A percentile compares a stretch with the other conserved stretches of the same genome.
phyloP scores from a whole-genome alignment of 768 basidiomycete genomes.

The Cubamyces sp. region DNA sequence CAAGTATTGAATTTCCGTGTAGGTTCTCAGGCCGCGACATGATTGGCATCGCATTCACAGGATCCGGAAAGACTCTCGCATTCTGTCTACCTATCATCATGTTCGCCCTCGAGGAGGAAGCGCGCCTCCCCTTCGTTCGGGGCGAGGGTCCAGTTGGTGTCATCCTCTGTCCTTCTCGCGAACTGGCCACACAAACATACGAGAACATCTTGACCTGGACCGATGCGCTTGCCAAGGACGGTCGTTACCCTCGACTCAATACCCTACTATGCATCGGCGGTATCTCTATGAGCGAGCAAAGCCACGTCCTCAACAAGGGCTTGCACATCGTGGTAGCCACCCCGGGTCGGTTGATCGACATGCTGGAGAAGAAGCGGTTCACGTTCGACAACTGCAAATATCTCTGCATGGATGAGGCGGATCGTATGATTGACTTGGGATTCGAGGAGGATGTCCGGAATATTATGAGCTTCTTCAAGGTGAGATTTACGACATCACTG shows the following conservation, averaged over 20 bases:
- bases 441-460: constrained; percentile 99
- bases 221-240: constrained; percentile 74
- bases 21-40: constrained; percentile 96
- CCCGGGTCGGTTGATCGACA: constrained; percentile 95
- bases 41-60: constrained; percentile 99
- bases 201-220: constrained; percentile 94
- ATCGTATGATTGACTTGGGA: constrained; percentile 98
- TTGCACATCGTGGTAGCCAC: constrained; percentile 97
- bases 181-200: constrained; percentile 95
- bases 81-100: constrained; percentile 98
- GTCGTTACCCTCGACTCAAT: constrained; percentile 84
- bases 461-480: constrained; percentile 99
- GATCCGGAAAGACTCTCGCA: constrained; percentile 97
- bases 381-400: constrained; percentile 94
- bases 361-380: constrained; percentile 94
- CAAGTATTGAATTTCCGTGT: constrained; percentile 21
- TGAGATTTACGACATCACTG: constrained; percentile 36
- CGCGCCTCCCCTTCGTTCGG: constrained; percentile 82
- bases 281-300: constrained; percentile 98
- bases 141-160: constrained; percentile 98
- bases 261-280: constrained; percentile 95
- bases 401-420: constrained; percentile 98
- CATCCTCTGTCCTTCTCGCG: constrained; percentile 94
- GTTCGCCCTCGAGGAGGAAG: constrained; percentile 93
- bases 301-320: constrained; percentile 87